Conservation (phyloP, 192 early-diverging fungal genomes). For the Coemansia furcata region DNA sequence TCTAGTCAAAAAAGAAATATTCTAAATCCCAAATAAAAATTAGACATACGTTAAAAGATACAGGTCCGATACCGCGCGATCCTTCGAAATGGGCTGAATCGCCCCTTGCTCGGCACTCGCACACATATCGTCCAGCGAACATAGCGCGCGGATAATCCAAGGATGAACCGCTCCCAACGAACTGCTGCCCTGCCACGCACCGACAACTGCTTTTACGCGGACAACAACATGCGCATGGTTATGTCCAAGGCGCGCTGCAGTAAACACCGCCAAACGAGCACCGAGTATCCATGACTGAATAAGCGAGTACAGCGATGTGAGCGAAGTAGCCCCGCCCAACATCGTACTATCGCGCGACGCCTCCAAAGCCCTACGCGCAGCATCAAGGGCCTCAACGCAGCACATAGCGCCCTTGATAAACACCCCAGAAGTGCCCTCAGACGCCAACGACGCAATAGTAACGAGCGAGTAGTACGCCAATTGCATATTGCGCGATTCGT, state of each 20-base stretch:
- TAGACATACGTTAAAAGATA: slow-evolving; percentile 34
- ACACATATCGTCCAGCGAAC: slow-evolving; percentile 9
- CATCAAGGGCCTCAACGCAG: slow-evolving; percentile 38
- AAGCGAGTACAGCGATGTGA: slow-evolving; percentile 31
- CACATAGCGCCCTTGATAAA: slow-evolving; percentile 10
- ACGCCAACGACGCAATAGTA: slow-evolving; percentile 6
- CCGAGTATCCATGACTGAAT: slow-evolving; percentile 51
- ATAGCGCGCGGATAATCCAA: slow-evolving; percentile 32
- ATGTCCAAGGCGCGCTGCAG: slow-evolving; percentile 12
- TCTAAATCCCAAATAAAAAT: not conserved
- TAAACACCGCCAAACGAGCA: slow-evolving; percentile 40
- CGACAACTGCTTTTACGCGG: slow-evolving; percentile 14
- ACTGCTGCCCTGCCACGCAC: not conserved
- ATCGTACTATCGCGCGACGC: not conserved
- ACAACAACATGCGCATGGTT: not conserved
- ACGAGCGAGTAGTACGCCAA: slow-evolving; percentile 51
- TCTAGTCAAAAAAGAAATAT: not conserved
- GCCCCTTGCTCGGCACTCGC: not conserved
- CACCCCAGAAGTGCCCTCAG: not conserved
- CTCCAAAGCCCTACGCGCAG: slow-evolving; percentile 9
- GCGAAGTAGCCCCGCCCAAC: slow-evolving; percentile 22
- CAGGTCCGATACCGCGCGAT: slow-evolving; percentile 25
- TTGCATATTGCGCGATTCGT: slow-evolving; percentile 66
- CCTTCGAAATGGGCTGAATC: slow-evolving; percentile 8
- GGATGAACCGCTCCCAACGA: slow-evolving; percentile 31